Evolutionary conservation across 441 rosid genomes (phyloP), one percentile per base, ranked within the genome.

Genomic region (Eruca vesicaria): DNA sequence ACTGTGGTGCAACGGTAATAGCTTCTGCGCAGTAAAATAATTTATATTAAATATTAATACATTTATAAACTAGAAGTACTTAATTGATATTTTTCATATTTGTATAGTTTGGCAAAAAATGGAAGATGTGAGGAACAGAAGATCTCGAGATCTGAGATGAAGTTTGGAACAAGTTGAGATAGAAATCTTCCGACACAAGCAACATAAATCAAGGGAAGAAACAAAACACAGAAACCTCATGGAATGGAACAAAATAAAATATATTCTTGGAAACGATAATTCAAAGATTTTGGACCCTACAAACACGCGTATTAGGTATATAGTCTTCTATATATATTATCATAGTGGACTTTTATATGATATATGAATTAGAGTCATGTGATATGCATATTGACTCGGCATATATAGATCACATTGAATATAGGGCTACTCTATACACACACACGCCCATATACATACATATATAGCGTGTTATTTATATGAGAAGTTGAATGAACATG

Each of bases 1-100:
- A 86, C 85, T 21, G 72, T 93, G 36, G 99, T 93, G 98, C 99
- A 95, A 74, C 99, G 97, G 69, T 95, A 93, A 58, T 95, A 95
- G 84, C 96, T 95, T 87, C 99, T 95, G 87, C 53, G 68, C 21
- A 62, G 20, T 45, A 9, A 9, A 11, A 31, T 2, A 64, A 8
- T 10, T 20, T 62, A 7, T 33, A 11, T 58, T 60, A 60, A 16
- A 60, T 60, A 32, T 12, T 63, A 12, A 18, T 33, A 62, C 15
- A 62, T 35, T 19, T 35, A 35, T 18, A 45, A 36, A 55, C 12
- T 4, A 20, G 15, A 38, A 2, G 14, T 11, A 12, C n/a, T 36
- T 11, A 36, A 28, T 28, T 2, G n/a, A n/a, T n/a, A n/a, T n/a
- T 28, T 28, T 28, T 4, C 31, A 28, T 28, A 19, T 9, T 21